Evolutionary conservation across 2,329 filamentous ascomycete species (phyloP).

Genomic region (Paecilomyces dactylethromorphus): DNA sequence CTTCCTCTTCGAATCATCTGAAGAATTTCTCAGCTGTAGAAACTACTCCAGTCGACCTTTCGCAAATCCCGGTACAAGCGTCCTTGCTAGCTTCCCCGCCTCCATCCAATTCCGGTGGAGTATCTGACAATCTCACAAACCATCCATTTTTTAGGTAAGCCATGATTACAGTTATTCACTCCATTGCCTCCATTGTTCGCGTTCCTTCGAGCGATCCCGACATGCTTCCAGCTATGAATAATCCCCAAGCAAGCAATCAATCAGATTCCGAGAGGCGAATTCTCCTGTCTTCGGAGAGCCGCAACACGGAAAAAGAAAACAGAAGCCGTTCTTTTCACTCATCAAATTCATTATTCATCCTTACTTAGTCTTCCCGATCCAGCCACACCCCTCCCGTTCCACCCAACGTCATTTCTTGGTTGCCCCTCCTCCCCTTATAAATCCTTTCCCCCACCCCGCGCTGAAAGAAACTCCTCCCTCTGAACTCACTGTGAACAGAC

Average conservation of each 20-base stretch:
- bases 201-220: background rate
- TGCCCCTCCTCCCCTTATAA: slow-evolving; percentile 17
- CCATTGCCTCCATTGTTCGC: background rate
- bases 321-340: background rate
- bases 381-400: background rate
- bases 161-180: background rate
- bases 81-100: background rate
- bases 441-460: slow-evolving; percentile 16
- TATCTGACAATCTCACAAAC: background rate
- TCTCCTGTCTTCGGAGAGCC: background rate
- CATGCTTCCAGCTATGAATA: background rate
- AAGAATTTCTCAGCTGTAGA: background rate
- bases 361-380: background rate
- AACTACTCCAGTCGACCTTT: background rate
- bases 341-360: background rate
- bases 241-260: background rate
- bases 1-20: background rate
- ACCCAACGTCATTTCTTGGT: slow-evolving; percentile 20
- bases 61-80: background rate
- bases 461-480: background rate
- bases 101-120: background rate
- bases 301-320: background rate
- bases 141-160: background rate
- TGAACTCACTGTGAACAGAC: background rate
- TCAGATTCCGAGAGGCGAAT: background rate